Base-by-base conservation (phyloP, 108 stramenopile species). In the Cylindrotheca fusiformis region DNA sequence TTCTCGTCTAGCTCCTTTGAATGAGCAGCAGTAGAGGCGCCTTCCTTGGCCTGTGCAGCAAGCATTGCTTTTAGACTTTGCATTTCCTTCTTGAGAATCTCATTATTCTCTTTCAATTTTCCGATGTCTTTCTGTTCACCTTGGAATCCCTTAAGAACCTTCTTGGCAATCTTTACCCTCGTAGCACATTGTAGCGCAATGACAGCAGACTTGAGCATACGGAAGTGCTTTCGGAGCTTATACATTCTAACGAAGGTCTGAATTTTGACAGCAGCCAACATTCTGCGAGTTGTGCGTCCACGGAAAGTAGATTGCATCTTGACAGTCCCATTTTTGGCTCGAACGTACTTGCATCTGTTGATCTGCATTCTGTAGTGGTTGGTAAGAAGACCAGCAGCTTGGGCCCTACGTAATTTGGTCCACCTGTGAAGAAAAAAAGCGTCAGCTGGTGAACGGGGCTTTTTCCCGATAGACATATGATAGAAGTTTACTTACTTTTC, bases 11-110 rank as follows among this genome's bases (percentile, higher is more conserved):
- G 61, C 30, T 72, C 84, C 50, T 72, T 71, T 45, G 65, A 57
- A 62, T 80, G 85, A 51, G 77, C 75, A 20, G 56, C 72, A 63
- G 79, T 85, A 6, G 80, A 81, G 0, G 81, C 81, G 52, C 67
- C 78, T 67, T 79, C 81, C 46, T 86, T 82, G 4, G 93, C 88
- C 58, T 90, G 86, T 17, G 90, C 88, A 55, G 81, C 75, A 82
- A 92, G 77, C 94, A 95, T 95, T 29, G 91, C 91, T 50, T 87
- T 90, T 44, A 95, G 79, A 80, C 87, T 90, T 24, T 85, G 84
- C 91, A 95, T 95, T 71, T 95, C 94, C 72, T 75, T 72, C 72
- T 92, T 95, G 53, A 92, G 77, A 58, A 86, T 88, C 59, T 90
- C 91, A 66, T 92, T 92, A 71, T 90, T 84, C 57, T 81, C 72